Evolutionary conservation across 768 basidiomycete genomes (phyloP).

Genomic region (Punctularia strigosozonata): DNA sequence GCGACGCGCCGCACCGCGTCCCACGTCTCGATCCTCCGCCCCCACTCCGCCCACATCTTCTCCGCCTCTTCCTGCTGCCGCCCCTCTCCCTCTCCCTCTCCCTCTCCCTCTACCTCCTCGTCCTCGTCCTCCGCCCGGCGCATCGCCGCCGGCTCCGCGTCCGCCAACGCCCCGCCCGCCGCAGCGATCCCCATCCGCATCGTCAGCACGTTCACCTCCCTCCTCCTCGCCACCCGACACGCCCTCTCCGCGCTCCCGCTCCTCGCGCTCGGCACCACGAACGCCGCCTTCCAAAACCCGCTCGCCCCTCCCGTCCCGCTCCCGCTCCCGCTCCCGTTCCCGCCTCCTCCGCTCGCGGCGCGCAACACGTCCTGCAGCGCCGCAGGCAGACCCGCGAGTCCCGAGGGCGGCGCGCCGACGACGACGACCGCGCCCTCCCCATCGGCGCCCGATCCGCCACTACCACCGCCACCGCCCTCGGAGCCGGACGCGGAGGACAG

Average conservation of each 20-base stretch:
- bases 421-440: constrained; percentile 35
- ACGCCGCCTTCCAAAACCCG: constrained; percentile 54
- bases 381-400: constrained; percentile 18
- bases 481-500: constrained; percentile 22
- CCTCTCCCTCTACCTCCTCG: constrained; percentile 3
- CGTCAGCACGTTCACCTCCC: constrained; percentile 69
- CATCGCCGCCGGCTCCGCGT: constrained; percentile 19
- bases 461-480: constrained; percentile 24
- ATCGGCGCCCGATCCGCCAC: constrained; percentile 7
- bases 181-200: constrained; percentile 78
- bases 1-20: constrained; percentile 57
- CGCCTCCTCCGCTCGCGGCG: constrained; percentile 9
- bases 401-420: constrained; percentile 23
- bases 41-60: constrained; percentile 56
- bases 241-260: constrained; percentile 41
- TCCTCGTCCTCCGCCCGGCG: constrained; percentile 1
- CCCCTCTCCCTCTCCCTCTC: constrained; percentile 7
- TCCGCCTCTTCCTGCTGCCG: constrained; percentile 13
- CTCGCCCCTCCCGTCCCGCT: constrained; percentile 8
- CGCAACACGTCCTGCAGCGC: constrained; percentile 17
- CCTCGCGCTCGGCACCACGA: constrained; percentile 54
- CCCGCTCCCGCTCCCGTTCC: constrained; percentile 7
- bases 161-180: constrained; percentile 55
- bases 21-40: constrained; percentile 58
- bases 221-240: constrained; percentile 47